phyloP scores from a whole-genome alignment of 1,284 basidiomycete genomes.

The Mrakiaceae sp. region DNA sequence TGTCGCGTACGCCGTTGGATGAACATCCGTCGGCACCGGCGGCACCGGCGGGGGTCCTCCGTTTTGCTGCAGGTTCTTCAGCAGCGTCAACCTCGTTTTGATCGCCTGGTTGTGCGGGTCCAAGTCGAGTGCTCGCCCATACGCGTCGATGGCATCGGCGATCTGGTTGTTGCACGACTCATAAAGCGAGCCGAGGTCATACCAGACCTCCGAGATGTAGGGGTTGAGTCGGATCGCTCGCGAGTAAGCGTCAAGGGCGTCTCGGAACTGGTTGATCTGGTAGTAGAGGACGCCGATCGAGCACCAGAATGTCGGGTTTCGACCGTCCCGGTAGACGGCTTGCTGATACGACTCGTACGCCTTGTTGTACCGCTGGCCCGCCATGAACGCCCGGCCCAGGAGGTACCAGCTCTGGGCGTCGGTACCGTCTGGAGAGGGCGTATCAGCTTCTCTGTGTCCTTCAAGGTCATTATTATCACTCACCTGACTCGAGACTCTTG shows the following conservation, averaged over 20 bases:
- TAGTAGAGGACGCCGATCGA: constrained; percentile 99
- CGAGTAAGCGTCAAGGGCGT: constrained; percentile 96
- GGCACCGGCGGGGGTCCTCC: constrained; percentile 65
- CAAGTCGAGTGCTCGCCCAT: constrained; percentile 80
- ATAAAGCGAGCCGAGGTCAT: constrained; percentile 91
- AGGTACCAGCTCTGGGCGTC: constrained; percentile 99
- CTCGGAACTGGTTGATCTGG: constrained; percentile 98
- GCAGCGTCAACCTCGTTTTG: constrained; percentile 59
- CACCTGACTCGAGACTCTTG: constrained; percentile 84
- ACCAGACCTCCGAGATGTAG: constrained; percentile 99
- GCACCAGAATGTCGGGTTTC: constrained; percentile 99
- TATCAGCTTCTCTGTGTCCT: too few species aligned
- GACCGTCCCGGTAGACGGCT: constrained; percentile 94
- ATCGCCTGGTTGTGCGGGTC: constrained; percentile 72
- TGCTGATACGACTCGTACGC: constrained; percentile 99
- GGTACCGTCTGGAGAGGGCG: constrained; percentile 53
- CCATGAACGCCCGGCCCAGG: constrained; percentile 95
- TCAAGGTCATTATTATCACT: constrained; percentile 27
- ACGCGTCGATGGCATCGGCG: constrained; percentile 95
- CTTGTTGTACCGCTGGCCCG: constrained; percentile 97
- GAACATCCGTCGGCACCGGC: constrained; percentile 85
- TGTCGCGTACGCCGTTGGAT: constrained; percentile 79
- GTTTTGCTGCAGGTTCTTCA: constrained; percentile 69
- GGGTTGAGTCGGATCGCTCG: constrained; percentile 97
- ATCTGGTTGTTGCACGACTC: constrained; percentile 99